Base-by-base conservation (phyloP, 169 alveolate genomes). In the Plasmodium berghei region DNA sequence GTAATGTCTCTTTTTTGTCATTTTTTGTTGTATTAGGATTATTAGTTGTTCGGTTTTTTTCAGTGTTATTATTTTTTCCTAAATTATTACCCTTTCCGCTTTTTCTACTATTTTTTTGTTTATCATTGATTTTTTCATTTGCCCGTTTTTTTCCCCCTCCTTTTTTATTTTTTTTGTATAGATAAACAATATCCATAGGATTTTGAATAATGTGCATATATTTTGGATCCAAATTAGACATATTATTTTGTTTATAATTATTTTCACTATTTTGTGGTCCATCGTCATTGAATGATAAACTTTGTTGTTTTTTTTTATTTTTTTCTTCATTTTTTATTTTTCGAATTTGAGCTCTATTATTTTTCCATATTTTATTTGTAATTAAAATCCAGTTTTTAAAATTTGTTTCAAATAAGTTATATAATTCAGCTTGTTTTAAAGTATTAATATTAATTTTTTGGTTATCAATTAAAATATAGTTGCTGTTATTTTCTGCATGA, bases 171-270 rank as follows among this genome's bases (percentile, higher is more conserved):
- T 77, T 77, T 49, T 77, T 77, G 62, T 77, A 77, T 22, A 77
- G 42, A 45, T 77, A 63, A 34, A 77, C 89, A 64, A 77, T 77
- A 77, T 77, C 89, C 89, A 77, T 77, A 1, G 72, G 61, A 52
- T 77, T 77, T 24, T 77, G 89, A 49, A 77, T 77, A 12, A 56
- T 20, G 16, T 77, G 89, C 18, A 77, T 52, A 77, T 77, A 64
- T 77, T 77, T 77, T 2, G 89, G 55, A 16, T 77, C 89, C 28
- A 77, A 69, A 22, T 24, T 77, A 14, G 89, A 46, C 52, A 77
- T 2, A 34, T 34, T 34, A 34, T 34, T 34, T 34, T 3, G 42
- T 64, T 77, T 77, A 34, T 77, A 70, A 46, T 63, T 24, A n/a
- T 63, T 63, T 4, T 40, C 66, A 5, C 46, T 77, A 63, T 63